Conservation (phyloP, 2,329 filamentous ascomycete species). For the Endoconidiophora polonica region DNA sequence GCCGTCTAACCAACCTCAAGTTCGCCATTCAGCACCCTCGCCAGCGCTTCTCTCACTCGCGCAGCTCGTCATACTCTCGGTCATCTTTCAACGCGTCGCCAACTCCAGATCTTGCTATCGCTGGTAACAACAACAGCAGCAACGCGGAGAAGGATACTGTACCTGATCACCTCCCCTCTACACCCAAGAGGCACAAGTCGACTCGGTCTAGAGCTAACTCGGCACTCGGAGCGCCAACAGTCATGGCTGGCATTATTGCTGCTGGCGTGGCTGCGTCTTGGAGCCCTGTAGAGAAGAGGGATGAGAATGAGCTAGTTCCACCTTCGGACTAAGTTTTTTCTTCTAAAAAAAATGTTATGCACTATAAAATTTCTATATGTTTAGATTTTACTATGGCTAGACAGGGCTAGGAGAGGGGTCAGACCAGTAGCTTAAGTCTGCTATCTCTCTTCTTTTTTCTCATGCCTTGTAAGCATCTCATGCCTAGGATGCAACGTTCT, state of each 20-base stretch:
- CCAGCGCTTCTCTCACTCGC: constrained; percentile 28
- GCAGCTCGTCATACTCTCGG: constrained; percentile 46
- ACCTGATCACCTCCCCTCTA: constrained; percentile 19
- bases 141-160: constrained; percentile 32
- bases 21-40: constrained; percentile 63
- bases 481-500: no score
- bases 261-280: constrained; percentile 61
- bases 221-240: constrained; percentile 55
- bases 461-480: not conserved
- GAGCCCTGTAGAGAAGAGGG: constrained; percentile 47
- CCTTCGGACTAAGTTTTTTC: not conserved
- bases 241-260: constrained; percentile 72
- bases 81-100: constrained; percentile 41
- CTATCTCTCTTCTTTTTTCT: constrained; percentile 7
- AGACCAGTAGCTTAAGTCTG: no score
- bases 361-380: no score
- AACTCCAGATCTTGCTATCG: constrained; percentile 24
- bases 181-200: constrained; percentile 30
- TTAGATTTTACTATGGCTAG: no score
- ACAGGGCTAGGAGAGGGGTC: not conserved
- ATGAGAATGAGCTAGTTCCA: constrained; percentile 14
- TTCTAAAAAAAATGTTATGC: not conserved
- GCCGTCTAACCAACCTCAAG: constrained; percentile 64
- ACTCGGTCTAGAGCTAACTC: constrained; percentile 51
- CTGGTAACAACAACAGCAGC: constrained; percentile 31